Evolutionary conservation across 1,284 basidiomycete species (phyloP), one percentile per base, ranked within the genome.

Genomic region (Pyrrhoderma noxium): DNA sequence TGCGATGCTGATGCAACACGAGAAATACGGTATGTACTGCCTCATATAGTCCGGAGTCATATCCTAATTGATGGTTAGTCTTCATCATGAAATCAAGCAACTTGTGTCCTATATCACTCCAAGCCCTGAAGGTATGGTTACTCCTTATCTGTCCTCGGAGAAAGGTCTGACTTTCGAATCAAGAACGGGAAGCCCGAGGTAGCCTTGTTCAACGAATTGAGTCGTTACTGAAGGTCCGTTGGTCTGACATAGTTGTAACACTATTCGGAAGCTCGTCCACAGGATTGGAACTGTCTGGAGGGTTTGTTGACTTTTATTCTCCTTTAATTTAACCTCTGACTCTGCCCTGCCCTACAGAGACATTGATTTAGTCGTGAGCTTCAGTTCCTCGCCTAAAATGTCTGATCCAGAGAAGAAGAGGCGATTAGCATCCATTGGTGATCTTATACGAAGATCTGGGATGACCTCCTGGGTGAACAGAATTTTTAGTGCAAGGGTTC

Each of bases 201-300:
- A 66, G 69, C 60, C 71, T 82, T 45, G 74, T 84, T 59, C 69
- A 74, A 51, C 62, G 71, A 37, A 77, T 87, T 52, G 69, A 74
- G 21, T 60, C 65, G 8, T 68, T 76, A 3, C 69, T 85, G 27
- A 60, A 63, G 31, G 60, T 63, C 8, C 64, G 70, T 21, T 81
- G 77, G 69, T 63, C 67, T 1, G 72, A 77, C 51, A 77, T 79
- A 5, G 63, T 73, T 22, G 74, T 86, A 1, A 65, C 72, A 35
- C 66, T 81, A 1, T 85, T 85, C 61, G 85, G 84, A 3, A 80
- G 77, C 56, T 77, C 76, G 58, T 76, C 78, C 45, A 86, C 81
- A 8, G 75, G 77, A 37, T 68, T 87, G 41, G 80, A 81, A 59
- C 69, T 87, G 2, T 84, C 85, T 2, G 74, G 72, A 47, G 81